phyloP scores from a whole-genome alignment of 805 yeast genomes.

The Candida pseudoglaebosa region DNA sequence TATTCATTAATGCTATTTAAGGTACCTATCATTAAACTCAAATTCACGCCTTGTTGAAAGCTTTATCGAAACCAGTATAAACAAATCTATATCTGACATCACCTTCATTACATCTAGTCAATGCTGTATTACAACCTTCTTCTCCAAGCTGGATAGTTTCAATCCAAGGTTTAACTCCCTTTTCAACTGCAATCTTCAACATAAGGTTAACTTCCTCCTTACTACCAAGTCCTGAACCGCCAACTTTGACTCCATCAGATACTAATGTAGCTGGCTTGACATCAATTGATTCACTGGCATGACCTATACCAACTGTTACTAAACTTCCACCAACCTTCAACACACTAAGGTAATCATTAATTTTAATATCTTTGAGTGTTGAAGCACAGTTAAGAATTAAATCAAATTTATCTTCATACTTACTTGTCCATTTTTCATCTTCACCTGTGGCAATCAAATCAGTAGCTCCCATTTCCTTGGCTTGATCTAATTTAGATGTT shows the following conservation, averaged over 20 bases:
- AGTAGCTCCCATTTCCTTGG: constrained; percentile 29
- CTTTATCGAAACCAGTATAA: constrained; percentile 51
- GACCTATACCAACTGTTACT: constrained; percentile 26
- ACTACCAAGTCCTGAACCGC: constrained; percentile 32
- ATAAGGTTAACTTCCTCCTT: constrained; percentile 32
- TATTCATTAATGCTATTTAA: too few relatives aligned
- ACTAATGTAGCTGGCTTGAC: constrained; percentile 25
- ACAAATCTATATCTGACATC: constrained; percentile 52
- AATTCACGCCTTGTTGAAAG: constrained; percentile 23
- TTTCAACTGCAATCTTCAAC: constrained; percentile 36
- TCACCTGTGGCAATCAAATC: constrained; percentile 47
- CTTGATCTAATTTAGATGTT: constrained; percentile 25
- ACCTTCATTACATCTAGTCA: constrained; percentile 29
- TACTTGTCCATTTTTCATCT: constrained; percentile 36
- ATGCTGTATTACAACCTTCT: constrained; percentile 30
- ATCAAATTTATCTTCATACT: constrained; percentile 39
- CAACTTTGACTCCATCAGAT: constrained; percentile 25
- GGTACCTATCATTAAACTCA: too few relatives aligned
- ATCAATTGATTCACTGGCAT: constrained; percentile 19
- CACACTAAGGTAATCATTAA: constrained; percentile 44
- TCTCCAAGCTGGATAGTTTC: constrained; percentile 34
- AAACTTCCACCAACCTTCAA: constrained; percentile 24
- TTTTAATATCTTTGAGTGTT: constrained; percentile 43
- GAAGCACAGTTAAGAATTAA: constrained; percentile 52
- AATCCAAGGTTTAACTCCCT: constrained; percentile 31